A percentile compares a stretch with the other conserved stretches of the same genome.
Conservation (phyloP, 1,139 yeast genomes). For the Arxiozyma heterogenica region DNA sequence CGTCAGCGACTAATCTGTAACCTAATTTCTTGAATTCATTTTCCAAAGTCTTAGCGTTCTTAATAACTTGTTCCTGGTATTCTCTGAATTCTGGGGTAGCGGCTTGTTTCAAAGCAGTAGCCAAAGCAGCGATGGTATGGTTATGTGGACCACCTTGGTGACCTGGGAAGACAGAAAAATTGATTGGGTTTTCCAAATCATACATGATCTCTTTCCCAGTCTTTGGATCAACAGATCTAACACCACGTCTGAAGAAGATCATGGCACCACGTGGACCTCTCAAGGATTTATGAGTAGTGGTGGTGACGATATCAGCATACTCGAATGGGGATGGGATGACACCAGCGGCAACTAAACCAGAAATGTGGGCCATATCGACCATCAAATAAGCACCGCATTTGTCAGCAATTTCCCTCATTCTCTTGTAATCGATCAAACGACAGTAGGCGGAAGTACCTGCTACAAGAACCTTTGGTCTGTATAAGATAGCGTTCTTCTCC, state of each 20-base stretch:
- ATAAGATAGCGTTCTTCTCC: conserved; percentile 79
- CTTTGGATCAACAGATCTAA: conserved; percentile 79
- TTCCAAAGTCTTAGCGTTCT: conserved; percentile 83
- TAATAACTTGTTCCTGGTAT: conserved; percentile 81
- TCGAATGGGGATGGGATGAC: conserved; percentile 95
- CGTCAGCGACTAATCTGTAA: conserved; percentile 79
- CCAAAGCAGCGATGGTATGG: conserved; percentile 95
- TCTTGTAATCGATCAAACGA: conserved; percentile 86
- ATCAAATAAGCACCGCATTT: conserved; percentile 91
- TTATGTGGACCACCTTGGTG: conserved; percentile 99
- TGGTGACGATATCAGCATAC: conserved; percentile 93
- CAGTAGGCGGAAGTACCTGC: conserved; percentile 99
- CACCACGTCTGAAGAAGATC: conserved; percentile 97
- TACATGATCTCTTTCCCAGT: conserved; percentile 83
- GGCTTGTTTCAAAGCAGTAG: conserved; percentile 94
- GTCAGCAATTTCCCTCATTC: conserved; percentile 95
- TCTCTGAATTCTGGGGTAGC: conserved; percentile 82
- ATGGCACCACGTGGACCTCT: conserved; percentile 99
- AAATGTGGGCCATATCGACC: conserved; percentile 97
- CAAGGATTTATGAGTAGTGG: conserved; percentile 95
- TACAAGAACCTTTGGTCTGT: conserved; percentile 90
- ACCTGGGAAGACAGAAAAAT: conserved; percentile 98
- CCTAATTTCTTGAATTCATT: conserved; percentile 59
- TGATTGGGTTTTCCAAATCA: conserved; percentile 90
- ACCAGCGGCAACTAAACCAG: conserved; percentile 93